Conservation (phyloP, 2,329 filamentous ascomycete genomes). For the Teratosphaeria pseudoeucalypti region DNA sequence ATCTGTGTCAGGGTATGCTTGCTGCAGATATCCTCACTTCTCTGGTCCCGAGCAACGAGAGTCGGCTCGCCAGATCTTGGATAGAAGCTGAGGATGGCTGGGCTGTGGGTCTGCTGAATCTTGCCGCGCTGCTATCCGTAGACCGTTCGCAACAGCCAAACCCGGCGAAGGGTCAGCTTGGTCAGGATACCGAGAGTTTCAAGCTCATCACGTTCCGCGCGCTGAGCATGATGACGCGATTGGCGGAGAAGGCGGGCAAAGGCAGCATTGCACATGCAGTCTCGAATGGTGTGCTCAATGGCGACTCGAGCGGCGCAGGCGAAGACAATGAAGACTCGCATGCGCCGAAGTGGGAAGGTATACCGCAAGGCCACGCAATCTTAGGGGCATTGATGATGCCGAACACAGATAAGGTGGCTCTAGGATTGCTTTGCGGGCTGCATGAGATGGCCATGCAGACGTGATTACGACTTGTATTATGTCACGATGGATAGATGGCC, state of each 20-base stretch:
- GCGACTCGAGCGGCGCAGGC: constrained; percentile 6
- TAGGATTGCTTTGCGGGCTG: constrained; percentile 31
- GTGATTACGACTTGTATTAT: background rate
- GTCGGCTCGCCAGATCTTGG: constrained; percentile 64
- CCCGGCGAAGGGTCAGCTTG: constrained; percentile 12
- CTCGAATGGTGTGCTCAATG: constrained; percentile 6
- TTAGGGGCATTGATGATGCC: constrained; percentile 37
- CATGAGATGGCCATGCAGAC: constrained; percentile 25
- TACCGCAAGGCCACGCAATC: constrained; percentile 37
- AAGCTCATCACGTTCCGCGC: constrained; percentile 33
- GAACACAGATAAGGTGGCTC: constrained; percentile 32
- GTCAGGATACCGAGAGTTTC: constrained; percentile 22
- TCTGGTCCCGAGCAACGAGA: constrained; percentile 40
- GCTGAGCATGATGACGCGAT: constrained; percentile 35
- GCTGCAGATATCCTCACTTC: constrained; percentile 80
- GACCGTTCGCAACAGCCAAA: constrained; percentile 33
- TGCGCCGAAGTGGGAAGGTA: constrained; percentile 30
- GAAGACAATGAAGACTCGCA: constrained; percentile 1
- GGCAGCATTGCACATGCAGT: constrained; percentile 6
- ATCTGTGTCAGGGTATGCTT: constrained; percentile 83
- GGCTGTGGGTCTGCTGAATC: constrained; percentile 63
- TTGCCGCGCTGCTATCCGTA: constrained; percentile 62
- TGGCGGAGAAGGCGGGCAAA: constrained; percentile 34
- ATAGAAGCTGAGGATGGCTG: constrained; percentile 76
- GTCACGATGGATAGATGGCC: background rate